Evolutionary conservation across 225 moss, liverwort and hornwort species (phyloP).

Genomic region (Polytrichum commune): DNA sequence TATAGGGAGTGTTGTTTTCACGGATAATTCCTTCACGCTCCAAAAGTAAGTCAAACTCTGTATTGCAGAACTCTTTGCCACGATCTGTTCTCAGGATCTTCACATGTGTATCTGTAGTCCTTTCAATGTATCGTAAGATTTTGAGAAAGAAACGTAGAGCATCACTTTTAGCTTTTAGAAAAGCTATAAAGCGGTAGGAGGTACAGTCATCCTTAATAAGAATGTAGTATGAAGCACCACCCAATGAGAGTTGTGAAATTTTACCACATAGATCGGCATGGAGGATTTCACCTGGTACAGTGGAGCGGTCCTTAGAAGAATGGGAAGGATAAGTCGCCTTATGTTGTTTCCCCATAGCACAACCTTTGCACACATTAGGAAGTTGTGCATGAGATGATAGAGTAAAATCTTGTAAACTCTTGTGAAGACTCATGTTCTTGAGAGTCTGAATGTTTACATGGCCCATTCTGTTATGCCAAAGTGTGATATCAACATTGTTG

Average conservation of each 20-base stretch:
- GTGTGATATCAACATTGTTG: background rate
- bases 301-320: background rate
- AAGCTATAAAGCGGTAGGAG: background rate
- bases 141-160: background rate
- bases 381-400: background rate
- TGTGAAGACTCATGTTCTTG: constrained; percentile 1
- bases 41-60: background rate
- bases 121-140: background rate
- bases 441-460: background rate
- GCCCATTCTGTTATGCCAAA: constrained; percentile 6
- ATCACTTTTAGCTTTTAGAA: background rate
- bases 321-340: background rate
- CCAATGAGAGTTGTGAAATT: background rate
- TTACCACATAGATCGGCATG: constrained; percentile 2
- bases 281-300: background rate
- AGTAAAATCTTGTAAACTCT: background rate
- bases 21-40: background rate
- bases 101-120: background rate
- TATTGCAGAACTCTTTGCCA: background rate
- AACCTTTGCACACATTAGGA: background rate
- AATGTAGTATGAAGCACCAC: background rate
- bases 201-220: constrained; percentile 5
- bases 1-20: background rate
- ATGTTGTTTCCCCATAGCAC: constrained; percentile 1
- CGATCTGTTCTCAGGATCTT: background rate